Evolutionary conservation across 768 basidiomycete species (phyloP).

Genomic region (Tulasnella sp.): DNA sequence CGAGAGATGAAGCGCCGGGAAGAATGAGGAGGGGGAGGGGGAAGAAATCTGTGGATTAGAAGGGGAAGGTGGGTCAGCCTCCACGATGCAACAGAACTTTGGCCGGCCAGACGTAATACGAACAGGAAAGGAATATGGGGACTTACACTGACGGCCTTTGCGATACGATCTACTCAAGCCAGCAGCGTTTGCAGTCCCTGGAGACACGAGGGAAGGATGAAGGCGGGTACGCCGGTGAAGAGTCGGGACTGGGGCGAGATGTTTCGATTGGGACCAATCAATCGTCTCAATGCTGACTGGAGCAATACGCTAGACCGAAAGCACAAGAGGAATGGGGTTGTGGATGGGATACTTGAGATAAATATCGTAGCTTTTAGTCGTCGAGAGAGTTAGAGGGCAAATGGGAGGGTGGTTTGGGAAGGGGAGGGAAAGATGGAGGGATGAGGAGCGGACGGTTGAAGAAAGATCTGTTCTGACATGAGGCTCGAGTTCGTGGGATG

Average conservation of each 20-base stretch:
- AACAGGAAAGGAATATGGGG: slow-evolving; percentile 1
- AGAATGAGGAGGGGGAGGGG: slow-evolving; percentile 14
- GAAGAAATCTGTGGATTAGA: slow-evolving; percentile 16
- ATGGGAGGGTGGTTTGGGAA: slow-evolving; percentile 14
- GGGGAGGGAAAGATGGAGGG: neutral
- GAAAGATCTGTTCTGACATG: slow-evolving; percentile 18
- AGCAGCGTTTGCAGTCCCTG: slow-evolving; percentile 7
- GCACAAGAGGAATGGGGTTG: slow-evolving; percentile 4
- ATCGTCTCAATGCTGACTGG: slow-evolving; percentile 13
- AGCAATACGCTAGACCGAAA: slow-evolving; percentile 3
- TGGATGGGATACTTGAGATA: slow-evolving; percentile 20
- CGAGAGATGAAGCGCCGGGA: slow-evolving; percentile 8
- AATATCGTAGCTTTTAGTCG: slow-evolving; percentile 24
- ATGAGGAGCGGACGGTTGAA: slow-evolving; percentile 15
- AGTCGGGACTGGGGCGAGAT: slow-evolving; percentile 13
- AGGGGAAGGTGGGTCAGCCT: neutral
- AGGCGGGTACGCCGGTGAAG: neutral
- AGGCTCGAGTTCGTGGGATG: slow-evolving; percentile 19
- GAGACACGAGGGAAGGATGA: neutral
- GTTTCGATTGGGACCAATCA: slow-evolving; percentile 24
- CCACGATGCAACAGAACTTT: neutral
- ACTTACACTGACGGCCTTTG: slow-evolving; percentile 14
- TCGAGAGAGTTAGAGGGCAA: slow-evolving; percentile 10
- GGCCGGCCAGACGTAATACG: neutral
- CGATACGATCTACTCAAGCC: slow-evolving; percentile 9